Evolutionary conservation across 1,139 yeast species (phyloP).

Genomic region (Barnettozyma hawaiiensis): DNA sequence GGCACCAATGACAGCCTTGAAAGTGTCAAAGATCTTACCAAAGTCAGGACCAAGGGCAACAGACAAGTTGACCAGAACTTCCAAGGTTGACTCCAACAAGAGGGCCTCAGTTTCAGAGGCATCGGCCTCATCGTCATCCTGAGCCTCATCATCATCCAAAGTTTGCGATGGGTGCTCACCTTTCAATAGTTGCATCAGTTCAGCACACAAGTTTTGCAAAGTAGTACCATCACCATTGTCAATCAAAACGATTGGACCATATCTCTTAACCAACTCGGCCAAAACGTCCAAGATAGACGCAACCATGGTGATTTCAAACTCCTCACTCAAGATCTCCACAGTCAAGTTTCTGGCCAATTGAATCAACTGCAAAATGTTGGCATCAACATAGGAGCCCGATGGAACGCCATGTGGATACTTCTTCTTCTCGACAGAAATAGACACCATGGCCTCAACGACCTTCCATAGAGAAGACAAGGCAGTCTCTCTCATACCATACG

Average conservation of each 20-base stretch:
- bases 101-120: constrained; percentile 86
- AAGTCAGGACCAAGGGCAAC: constrained; percentile 73
- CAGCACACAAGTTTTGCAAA: constrained; percentile 64
- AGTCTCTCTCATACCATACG: constrained; percentile 88
- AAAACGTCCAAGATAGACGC: constrained; percentile 72
- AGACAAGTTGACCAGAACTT: constrained; percentile 74
- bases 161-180: constrained; percentile 82
- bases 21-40: constrained; percentile 61
- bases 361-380: constrained; percentile 53
- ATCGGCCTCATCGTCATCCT: constrained; percentile 51
- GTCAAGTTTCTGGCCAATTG: constrained; percentile 63
- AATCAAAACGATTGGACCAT: constrained; percentile 68
- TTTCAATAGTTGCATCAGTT: constrained; percentile 64
- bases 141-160: constrained; percentile 48
- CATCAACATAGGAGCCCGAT: constrained; percentile 52
- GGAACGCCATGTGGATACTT: constrained; percentile 74
- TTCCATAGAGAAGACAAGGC: constrained; percentile 82
- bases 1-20: constrained; percentile 60
- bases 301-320: constrained; percentile 78
- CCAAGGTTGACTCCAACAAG: constrained; percentile 78
- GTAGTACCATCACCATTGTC: constrained; percentile 53
- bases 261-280: constrained; percentile 60
- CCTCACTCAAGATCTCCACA: constrained; percentile 60
- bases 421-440: constrained; percentile 45
- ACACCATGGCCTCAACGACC: constrained; percentile 67